phyloP scores from a whole-genome alignment of 1,139 yeast species.

The Saccharomycopsis phalli region DNA sequence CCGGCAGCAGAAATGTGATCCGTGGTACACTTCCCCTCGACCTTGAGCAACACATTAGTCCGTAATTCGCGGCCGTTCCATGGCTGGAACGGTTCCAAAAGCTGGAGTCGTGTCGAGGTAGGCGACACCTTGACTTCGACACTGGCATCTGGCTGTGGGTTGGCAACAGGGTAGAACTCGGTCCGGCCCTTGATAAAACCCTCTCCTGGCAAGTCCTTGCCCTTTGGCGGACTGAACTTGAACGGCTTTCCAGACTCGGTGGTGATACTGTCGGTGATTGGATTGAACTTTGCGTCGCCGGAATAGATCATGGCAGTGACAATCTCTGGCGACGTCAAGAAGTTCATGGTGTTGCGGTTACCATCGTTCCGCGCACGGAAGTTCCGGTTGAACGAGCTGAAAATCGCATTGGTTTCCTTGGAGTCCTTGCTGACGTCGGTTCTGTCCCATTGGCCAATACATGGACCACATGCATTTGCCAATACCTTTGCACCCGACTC shows the following conservation, averaged over 20 bases:
- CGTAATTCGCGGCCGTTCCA: conserved; percentile 80
- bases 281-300: conserved; percentile 84
- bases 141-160: conserved; percentile 63
- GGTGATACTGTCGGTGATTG: conserved; percentile 65
- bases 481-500: conserved; percentile 82
- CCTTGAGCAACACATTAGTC: conserved; percentile 68
- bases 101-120: conserved; percentile 68
- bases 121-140: conserved; percentile 72
- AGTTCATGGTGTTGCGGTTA: conserved; percentile 93
- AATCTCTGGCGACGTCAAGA: conserved; percentile 91
- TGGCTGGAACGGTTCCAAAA: conserved; percentile 78
- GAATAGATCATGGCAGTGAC: conserved; percentile 96
- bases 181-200: conserved; percentile 81
- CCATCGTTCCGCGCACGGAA: conserved; percentile 97
- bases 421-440: conserved; percentile 53
- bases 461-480: conserved; percentile 98
- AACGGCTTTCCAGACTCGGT: conserved; percentile 60
- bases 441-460: conserved; percentile 99
- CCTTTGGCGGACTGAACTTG: conserved; percentile 67
- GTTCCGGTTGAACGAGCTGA: conserved; percentile 94
- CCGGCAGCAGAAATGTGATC: conserved; percentile 99
- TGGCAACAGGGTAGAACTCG: conserved; percentile 76
- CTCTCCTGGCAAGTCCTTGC: conserved; percentile 71
- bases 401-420: conserved; percentile 67
- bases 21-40: conserved; percentile 96